Evolutionary conservation across 2,329 filamentous ascomycete genomes (phyloP), one percentile per base, ranked within the genome.

Genomic region (Exophiala phaeomuriformis): DNA sequence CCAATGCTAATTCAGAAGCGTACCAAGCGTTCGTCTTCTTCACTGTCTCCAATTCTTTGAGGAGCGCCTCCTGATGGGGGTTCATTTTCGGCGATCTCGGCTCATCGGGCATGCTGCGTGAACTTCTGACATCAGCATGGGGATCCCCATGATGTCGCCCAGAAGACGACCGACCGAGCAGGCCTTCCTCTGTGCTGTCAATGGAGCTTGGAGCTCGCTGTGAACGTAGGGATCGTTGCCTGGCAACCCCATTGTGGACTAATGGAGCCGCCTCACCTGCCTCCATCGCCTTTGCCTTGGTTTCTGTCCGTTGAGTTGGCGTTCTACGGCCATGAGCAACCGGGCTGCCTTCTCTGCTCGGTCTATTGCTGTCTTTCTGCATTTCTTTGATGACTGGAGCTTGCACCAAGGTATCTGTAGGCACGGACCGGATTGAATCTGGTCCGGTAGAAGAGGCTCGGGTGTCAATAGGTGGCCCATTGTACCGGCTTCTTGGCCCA

Each of bases 1-100:
- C 94, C 59, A 98, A 75, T 53, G 95, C 89, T 43, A 98, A 76
- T 70, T 98, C 93, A 0, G 91, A 96, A 5, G 90, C 89, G 69
- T 95, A 96, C 93, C 93, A 98, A 0, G 91, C 91, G 70, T 95
- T 97, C 48, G 87, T 82, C 65, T 86, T 93, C 64, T 88, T 88
- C 2, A 85, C 80, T 5, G 83, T 78, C 66, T 98, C 91, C 1
- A 98, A 77, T 67, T 98, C 93, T 67, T 93, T 91, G 9, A 88
- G 76, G 8, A 96, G 70, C 0, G 86, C 83, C 58, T 80, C 81
- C 57, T 76, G 74, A 47, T 76, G 61, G 63, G 72, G 65, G 2
- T 69, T 74, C 37, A 75, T 59, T 37, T 69, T 69, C 7, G 73
- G 73, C 5, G 72, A 75, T 9, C 69, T 67, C 35, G 72, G 73